Percentiles rank a stretch among this genome's conserved stretches.
phyloP scores from a whole-genome alignment of 768 basidiomycete genomes.

The Boletellus ananiceps region DNA sequence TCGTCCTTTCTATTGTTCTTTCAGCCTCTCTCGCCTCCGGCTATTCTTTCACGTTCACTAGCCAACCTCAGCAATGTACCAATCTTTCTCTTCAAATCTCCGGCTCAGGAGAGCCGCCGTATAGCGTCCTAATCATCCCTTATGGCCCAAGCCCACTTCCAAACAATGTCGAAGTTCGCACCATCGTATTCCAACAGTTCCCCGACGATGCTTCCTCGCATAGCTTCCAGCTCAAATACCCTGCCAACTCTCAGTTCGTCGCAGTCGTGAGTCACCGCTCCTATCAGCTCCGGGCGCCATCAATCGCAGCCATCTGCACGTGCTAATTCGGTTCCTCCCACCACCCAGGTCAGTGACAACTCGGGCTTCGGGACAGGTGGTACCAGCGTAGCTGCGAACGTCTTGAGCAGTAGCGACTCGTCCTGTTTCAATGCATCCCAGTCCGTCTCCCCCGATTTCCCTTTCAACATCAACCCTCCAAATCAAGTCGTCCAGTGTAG shows the following conservation, averaged over 20 bases:
- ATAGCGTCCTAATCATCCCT: slow-evolving; percentile 62
- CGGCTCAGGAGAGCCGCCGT: slow-evolving; percentile 65
- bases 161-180: slow-evolving; percentile 60
- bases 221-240: slow-evolving; percentile 59
- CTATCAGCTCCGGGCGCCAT: neutral
- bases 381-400: slow-evolving; percentile 62
- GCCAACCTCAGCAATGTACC: slow-evolving; percentile 59
- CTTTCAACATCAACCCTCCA: slow-evolving; percentile 56
- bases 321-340: neutral
- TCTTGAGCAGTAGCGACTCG: slow-evolving; percentile 45
- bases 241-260: slow-evolving; percentile 66
- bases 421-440: slow-evolving; percentile 55
- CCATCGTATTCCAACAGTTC: slow-evolving; percentile 54
- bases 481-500: slow-evolving; percentile 65
- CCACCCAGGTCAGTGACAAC: slow-evolving; percentile 54
- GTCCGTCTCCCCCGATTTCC: slow-evolving; percentile 49
- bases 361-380: slow-evolving; percentile 68
- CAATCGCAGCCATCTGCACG: neutral
- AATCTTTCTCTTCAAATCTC: slow-evolving; percentile 56
- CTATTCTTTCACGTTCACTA: slow-evolving; percentile 41
- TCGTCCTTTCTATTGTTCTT: slow-evolving; percentile 10
- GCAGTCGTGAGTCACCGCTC: slow-evolving; percentile 55
- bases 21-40: slow-evolving; percentile 31
- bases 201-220: slow-evolving; percentile 35
- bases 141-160: slow-evolving; percentile 58